Evolutionary conservation across 179 eudicot species (phyloP), one percentile per base, ranked within the genome.

Genomic region (Vitellaria paradoxa): DNA sequence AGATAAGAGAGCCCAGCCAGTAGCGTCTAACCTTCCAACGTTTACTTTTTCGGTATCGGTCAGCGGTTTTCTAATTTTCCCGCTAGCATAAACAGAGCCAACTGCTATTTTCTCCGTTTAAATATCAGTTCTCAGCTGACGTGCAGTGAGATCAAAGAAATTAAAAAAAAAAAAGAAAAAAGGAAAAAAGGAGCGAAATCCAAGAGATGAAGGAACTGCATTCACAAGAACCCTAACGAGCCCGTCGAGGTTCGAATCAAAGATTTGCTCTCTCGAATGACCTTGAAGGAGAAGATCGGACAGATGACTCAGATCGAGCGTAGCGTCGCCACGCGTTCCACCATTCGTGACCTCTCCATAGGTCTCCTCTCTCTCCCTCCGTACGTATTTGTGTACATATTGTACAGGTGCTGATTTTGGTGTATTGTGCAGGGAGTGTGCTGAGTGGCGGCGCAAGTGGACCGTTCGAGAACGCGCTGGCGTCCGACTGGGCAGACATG

Each of bases 251-350:
- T 82, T 3, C 83, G 97, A 80, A 86, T 93, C 55, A 88, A 85
- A 37, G 94, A 93, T 79, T 91, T 93, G 53, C 81, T 93, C n/a
- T 82, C 91, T 59, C 89, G 91, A 4, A 90, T 93, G 97, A 89
- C 89, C 18, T 79, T 91, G 8, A 79, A 78, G 20, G 97, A 93
- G 83, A 93, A 93, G 80, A 83, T 93, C 70, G 97, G 91, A 55
- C 96, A 93, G 63, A 93, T 91, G 94, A 80, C 96, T 62, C 96
- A 93, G 82, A 93, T 93, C 76, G 97, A 91, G 72, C 89, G 93
- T 21, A 15, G 75, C 21, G 96, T 90, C 20, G 91, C 91, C 20
- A 80, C 90, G 15, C 82, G 88, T 65, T 65, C 82, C 26, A 82
- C 84, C n/a, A 79, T 93, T 45, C 85, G 75, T 59, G 86, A 88